Conservation (phyloP, 2,329 filamentous ascomycete species). For the Penicillium fuscoglaucum region DNA sequence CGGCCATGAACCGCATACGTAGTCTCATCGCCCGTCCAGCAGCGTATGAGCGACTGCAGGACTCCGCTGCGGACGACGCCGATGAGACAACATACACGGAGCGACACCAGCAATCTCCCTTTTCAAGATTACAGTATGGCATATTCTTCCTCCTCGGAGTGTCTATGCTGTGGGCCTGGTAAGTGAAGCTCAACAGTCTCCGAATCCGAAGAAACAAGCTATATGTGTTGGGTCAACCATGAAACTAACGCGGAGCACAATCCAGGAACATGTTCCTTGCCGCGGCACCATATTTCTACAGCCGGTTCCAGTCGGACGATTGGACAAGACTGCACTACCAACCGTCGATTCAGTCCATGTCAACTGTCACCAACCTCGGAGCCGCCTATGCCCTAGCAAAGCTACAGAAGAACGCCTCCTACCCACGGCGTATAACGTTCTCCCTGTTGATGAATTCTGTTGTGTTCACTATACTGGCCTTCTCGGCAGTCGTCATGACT, state of each 20-base stretch:
- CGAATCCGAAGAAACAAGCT: not conserved
- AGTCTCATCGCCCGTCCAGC: conserved; percentile 33
- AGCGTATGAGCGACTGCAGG: conserved; percentile 36
- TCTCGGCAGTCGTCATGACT: conserved; percentile 72
- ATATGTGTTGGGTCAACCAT: not conserved
- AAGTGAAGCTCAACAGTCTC: conserved; percentile 34
- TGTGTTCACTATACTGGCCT: conserved; percentile 73
- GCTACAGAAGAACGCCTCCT: conserved; percentile 78
- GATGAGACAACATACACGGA: conserved; percentile 30
- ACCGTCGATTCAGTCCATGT: conserved; percentile 82
- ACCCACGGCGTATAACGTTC: conserved; percentile 78
- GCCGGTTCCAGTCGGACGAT: conserved; percentile 69
- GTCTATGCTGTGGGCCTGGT: conserved; percentile 98
- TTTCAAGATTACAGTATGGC: conserved; percentile 83
- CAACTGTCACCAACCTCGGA: conserved; percentile 76
- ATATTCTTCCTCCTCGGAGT: conserved; percentile 84
- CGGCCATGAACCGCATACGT: conserved; percentile 39
- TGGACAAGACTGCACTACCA: conserved; percentile 83
- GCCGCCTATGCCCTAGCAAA: conserved; percentile 76
- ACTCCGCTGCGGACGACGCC: conserved; percentile 29
- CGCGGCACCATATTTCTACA: conserved; percentile 87
- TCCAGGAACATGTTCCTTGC: conserved; percentile 96
- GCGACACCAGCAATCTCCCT: conserved; percentile 40
- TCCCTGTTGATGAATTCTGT: conserved; percentile 75
- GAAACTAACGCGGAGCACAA: conserved; percentile 6